Evolutionary conservation across 2,329 filamentous ascomycete species (phyloP).

Genomic region (Aspergillus bombycis): DNA sequence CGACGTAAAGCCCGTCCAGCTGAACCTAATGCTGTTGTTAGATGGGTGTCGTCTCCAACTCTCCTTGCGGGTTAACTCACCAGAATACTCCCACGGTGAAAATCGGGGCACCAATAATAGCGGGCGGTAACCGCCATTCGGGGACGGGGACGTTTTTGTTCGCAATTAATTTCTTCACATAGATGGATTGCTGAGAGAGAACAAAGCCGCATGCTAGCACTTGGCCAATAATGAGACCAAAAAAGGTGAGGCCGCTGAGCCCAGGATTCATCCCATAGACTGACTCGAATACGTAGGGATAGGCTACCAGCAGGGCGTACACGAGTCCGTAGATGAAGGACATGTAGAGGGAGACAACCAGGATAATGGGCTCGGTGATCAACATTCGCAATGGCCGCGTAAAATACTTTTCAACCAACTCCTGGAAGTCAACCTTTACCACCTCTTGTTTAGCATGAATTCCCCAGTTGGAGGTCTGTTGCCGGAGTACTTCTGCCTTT

Average conservation of each 20-base stretch:
- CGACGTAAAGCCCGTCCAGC: conserved; percentile 32
- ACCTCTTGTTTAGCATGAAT: conserved; percentile 58
- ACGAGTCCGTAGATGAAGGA: conserved; percentile 36
- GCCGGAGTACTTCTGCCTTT: conserved; percentile 55
- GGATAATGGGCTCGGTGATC: conserved; percentile 40
- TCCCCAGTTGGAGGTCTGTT: conserved; percentile 57
- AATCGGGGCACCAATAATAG: conserved; percentile 30
- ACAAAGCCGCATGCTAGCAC: conserved; percentile 26
- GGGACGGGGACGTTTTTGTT: conserved; percentile 27
- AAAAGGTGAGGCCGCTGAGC: conserved; percentile 33
- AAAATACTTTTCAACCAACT: conserved; percentile 51
- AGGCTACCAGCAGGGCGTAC: conserved; percentile 32
- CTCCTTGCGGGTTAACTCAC: conserved; percentile 5
- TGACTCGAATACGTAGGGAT: conserved; percentile 33
- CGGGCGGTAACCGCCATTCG: conserved; percentile 32
- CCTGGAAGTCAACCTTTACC: conserved; percentile 50
- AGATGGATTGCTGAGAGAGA: conserved; percentile 27
- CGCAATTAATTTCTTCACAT: conserved; percentile 26
- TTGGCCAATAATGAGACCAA: conserved; percentile 32
- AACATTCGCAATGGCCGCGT: conserved; percentile 42
- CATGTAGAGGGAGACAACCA: conserved; percentile 37
- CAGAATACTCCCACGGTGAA: conserved; percentile 41
- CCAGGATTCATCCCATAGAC: conserved; percentile 33
- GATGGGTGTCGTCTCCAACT: not conserved
- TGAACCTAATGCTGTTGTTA: conserved; percentile 27